phyloP scores from a whole-genome alignment of 2,329 filamentous ascomycete genomes.

The Fusarium sp. region DNA sequence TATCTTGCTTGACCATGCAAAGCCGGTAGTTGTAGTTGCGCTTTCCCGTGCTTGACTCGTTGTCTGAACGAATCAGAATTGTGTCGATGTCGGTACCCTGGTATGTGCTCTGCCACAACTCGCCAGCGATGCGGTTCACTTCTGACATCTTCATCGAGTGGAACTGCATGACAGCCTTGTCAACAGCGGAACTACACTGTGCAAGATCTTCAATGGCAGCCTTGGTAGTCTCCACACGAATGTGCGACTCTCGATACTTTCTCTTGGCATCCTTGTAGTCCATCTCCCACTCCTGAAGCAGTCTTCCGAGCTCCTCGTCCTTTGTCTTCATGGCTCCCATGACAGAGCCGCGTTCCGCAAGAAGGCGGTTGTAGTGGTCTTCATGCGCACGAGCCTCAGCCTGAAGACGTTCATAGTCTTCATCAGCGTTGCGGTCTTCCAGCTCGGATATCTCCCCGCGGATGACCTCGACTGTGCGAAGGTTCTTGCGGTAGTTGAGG shows the following conservation, averaged over 20 bases:
- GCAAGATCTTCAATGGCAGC: slow-evolving; percentile 90
- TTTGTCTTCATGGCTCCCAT: slow-evolving; percentile 83
- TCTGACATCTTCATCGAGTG: slow-evolving; percentile 98
- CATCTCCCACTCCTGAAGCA: slow-evolving; percentile 80
- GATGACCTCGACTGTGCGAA: slow-evolving; percentile 71
- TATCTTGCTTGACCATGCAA: slow-evolving; percentile 96
- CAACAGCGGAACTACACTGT: slow-evolving; percentile 81
- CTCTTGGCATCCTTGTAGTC: slow-evolving; percentile 84
- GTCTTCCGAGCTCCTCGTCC: slow-evolving; percentile 76
- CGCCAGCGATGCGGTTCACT: slow-evolving; percentile 91
- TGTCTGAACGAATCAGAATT: slow-evolving; percentile 92
- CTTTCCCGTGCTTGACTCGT: slow-evolving; percentile 75
- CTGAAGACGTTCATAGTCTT: slow-evolving; percentile 78
- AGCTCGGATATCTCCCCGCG: slow-evolving; percentile 75
- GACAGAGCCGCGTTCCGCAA: slow-evolving; percentile 75
- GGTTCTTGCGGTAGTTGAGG: slow-evolving; percentile 79
- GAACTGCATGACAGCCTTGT: slow-evolving; percentile 97
- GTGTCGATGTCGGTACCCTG: slow-evolving; percentile 97
- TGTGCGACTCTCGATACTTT: slow-evolving; percentile 85
- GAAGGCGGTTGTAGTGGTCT: slow-evolving; percentile 70
- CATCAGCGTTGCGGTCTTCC: slow-evolving; percentile 79
- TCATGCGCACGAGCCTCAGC: slow-evolving; percentile 73
- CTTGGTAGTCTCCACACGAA: slow-evolving; percentile 89
- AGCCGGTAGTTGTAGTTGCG: slow-evolving; percentile 96
- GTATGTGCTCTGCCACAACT: slow-evolving; percentile 97